Evolutionary conservation across 371 early-diverging fungal species (phyloP), one percentile per base, ranked within the genome.

Genomic region (Mortierella sp.): DNA sequence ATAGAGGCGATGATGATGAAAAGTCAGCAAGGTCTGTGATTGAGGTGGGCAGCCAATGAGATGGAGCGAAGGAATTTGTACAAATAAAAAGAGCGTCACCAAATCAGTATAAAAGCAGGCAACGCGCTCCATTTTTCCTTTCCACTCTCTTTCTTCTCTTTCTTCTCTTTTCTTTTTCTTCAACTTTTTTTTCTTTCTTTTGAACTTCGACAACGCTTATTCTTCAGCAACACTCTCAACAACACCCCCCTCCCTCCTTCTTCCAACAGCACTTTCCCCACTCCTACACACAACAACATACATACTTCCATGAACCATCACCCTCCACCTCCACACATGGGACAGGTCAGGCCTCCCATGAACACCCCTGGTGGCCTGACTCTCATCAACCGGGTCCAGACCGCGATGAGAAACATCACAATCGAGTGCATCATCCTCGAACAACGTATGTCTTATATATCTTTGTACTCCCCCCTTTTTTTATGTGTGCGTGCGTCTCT

Each of bases 381-480:
- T 24, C 55, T 72, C 21, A 77, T 76, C 8, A 2, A 21, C 68
- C 81, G 80, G 8, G 27, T 84, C 27, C 80, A 81, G 24, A 76
- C 81, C 2, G 51, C 74, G 35, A 84, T 80, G 84, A 75, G 81
- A 24, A 74, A 70, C 44, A 71, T 84, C 75, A 80, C 72, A 29
- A 49, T 80, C 16, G 84, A 84, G 63, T 84, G 81, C 49, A 70
- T 84, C 54, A 77, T 84, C n/a, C 70, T 84, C 18, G 84, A 84
- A 35, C 54, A 72, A 77, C 72, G 84, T 70, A 84, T 7, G 72
- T 58, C 1, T 63, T 21, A 55, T 32, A 54, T 75, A 21, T 46
- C 24, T 49, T 72, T 58, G 60, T 27, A 16, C 48, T 14, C 48
- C 48, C 48, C 51, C 35, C 16, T 68, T 46, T 46, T 56, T 56